These are phyloP conservation scores for Colletotrichum siamense DNA, from an alignment of 2,329 filamentous ascomycete species.

Conservation along the genomic window DNA sequence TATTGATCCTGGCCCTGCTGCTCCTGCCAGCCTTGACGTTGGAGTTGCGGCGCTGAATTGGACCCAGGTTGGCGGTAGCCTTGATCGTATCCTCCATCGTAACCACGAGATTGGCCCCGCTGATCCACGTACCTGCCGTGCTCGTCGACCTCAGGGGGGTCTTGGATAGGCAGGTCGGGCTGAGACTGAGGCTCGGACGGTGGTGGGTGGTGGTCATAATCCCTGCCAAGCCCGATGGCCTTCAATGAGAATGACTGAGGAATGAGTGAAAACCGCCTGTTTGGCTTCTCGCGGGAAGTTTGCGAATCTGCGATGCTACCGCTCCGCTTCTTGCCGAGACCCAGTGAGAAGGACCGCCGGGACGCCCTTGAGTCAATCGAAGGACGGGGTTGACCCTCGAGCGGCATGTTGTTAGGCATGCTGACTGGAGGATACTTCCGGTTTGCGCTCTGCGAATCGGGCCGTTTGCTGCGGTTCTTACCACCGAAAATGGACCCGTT, in stretches of 20 bases:
- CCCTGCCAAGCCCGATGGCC: slow-evolving; percentile 65
- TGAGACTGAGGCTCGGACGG: slow-evolving; percentile 54
- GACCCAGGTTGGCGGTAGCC: slow-evolving; percentile 17
- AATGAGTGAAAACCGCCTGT: slow-evolving; percentile 74
- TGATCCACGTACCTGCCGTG: slow-evolving; percentile 40
- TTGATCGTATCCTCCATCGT: slow-evolving; percentile 19
- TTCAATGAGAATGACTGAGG: slow-evolving; percentile 69
- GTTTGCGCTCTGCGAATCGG: slow-evolving; percentile 45
- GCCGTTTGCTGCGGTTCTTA: slow-evolving; percentile 53
- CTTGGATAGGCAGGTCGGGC: slow-evolving; percentile 58
- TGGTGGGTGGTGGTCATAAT: slow-evolving; percentile 51
- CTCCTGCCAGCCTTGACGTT: slow-evolving; percentile 29
- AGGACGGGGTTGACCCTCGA: slow-evolving; percentile 61
- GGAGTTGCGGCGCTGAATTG: slow-evolving; percentile 32
- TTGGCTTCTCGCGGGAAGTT: slow-evolving; percentile 60
- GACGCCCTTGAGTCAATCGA: slow-evolving; percentile 74
- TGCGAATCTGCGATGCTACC: slow-evolving; percentile 68
- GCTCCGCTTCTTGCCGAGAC: slow-evolving; percentile 73
- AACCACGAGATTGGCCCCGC: slow-evolving; percentile 18
- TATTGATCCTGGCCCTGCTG: slow-evolving; percentile 41
- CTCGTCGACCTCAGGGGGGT: slow-evolving; percentile 44
- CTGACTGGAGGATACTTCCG: slow-evolving; percentile 88
- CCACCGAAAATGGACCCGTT: slow-evolving; percentile 83
- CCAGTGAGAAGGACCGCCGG: slow-evolving; percentile 73
- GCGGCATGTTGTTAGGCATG: slow-evolving; percentile 77